phyloP scores from a whole-genome alignment of 2,329 filamentous ascomycete genomes.

The Stagonosporopsis chrysanthemi region DNA sequence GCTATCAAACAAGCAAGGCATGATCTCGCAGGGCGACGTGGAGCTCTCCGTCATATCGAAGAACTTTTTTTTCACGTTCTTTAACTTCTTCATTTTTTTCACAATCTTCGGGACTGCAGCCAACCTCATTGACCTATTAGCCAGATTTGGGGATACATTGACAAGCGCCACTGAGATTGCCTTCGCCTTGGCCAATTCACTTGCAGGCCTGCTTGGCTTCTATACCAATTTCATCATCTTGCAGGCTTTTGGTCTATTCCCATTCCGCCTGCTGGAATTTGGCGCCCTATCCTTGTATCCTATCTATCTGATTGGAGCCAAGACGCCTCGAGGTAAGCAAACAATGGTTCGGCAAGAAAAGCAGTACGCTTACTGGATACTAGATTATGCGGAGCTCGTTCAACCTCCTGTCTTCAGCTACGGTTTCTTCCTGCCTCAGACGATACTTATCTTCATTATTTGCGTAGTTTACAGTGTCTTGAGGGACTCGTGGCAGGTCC shows the following conservation, averaged over 20 bases:
- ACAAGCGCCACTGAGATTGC: slow-evolving; percentile 82
- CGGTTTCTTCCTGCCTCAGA: slow-evolving; percentile 92
- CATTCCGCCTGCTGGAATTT: slow-evolving; percentile 88
- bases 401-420: slow-evolving; percentile 91
- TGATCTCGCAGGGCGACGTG: slow-evolving; percentile 93
- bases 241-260: slow-evolving; percentile 91
- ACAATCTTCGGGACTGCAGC: slow-evolving; percentile 84
- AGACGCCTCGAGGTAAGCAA: slow-evolving; percentile 73
- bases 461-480: slow-evolving; percentile 95
- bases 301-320: slow-evolving; percentile 77
- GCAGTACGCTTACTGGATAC: slow-evolving; percentile 2
- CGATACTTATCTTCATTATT: slow-evolving; percentile 91
- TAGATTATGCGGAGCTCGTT: slow-evolving; percentile 81
- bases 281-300: slow-evolving; percentile 86
- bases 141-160: slow-evolving; percentile 73
- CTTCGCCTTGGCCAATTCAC: slow-evolving; percentile 74
- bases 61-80: slow-evolving; percentile 99
- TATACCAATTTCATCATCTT: slow-evolving; percentile 95
- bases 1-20: slow-evolving; percentile 88
- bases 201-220: slow-evolving; percentile 79
- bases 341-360: background rate
- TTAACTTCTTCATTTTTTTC: slow-evolving; percentile 97
- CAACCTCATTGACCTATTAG: slow-evolving; percentile 71
- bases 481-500: slow-evolving; percentile 77
- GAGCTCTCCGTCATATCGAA: slow-evolving; percentile 96